Conservation (phyloP, 1,284 basidiomycete species). For the Cutaneotrichosporon sp. region DNA sequence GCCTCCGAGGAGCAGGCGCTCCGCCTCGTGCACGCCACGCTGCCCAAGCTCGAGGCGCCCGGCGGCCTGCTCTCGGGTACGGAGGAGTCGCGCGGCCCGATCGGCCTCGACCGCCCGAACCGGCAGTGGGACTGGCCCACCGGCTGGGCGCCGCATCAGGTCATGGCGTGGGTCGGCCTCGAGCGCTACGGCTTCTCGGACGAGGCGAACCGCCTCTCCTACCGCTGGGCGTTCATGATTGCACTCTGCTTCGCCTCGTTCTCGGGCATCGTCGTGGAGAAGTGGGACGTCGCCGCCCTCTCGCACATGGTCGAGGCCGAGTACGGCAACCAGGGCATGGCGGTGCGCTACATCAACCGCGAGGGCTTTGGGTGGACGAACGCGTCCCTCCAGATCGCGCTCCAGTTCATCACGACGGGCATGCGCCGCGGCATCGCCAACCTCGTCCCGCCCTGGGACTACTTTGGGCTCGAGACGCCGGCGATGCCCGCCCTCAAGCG, state of each 20-base stretch:
- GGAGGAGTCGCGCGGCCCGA: conserved; percentile 92
- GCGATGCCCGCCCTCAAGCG: conserved; percentile 58
- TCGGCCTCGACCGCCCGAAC: conserved; percentile 94
- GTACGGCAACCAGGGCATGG: conserved; percentile 91
- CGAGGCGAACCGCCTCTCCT: conserved; percentile 89
- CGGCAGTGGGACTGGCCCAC: conserved; percentile 78
- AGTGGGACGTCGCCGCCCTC: conserved; percentile 75
- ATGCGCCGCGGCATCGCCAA: conserved; percentile 93
- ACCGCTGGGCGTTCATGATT: conserved; percentile 94
- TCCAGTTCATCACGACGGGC: conserved; percentile 89
- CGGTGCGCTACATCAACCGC: conserved; percentile 93
- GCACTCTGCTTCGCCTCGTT: conserved; percentile 71
- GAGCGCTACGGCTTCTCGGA: conserved; percentile 94
- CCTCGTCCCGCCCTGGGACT: conserved; percentile 59
- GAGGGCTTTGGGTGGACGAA: conserved; percentile 96
- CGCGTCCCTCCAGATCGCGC: conserved; percentile 81
- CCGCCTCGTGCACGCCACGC: conserved; percentile 82
- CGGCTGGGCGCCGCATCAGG: conserved; percentile 90
- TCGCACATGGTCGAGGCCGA: conserved; percentile 19
- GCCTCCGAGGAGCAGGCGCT: conserved; percentile 92
- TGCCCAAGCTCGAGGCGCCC: conserved; percentile 93
- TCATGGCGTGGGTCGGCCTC: conserved; percentile 95
- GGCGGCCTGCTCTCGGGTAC: conserved; percentile 97
- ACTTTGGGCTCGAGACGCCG: conserved; percentile 51
- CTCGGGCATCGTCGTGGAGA: conserved; percentile 96